A percentile compares a stretch with the other conserved stretches of the same genome.
phyloP scores from a whole-genome alignment of 345 rosid genomes.

The Cochlearia excelsa region DNA sequence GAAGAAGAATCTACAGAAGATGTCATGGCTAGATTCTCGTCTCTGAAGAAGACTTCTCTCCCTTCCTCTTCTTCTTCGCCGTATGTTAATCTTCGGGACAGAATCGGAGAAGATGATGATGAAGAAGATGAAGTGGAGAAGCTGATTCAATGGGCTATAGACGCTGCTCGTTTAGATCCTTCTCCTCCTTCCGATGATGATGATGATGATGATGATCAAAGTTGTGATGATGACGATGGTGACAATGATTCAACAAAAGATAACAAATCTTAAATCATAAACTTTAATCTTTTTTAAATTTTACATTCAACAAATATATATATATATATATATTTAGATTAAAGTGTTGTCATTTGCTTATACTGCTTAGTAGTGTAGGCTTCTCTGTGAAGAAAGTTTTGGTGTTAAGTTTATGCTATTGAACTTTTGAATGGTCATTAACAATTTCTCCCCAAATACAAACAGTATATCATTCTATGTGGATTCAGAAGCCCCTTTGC shows the following conservation, averaged over 20 bases:
- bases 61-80: constrained; percentile 26
- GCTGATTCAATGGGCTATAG: constrained; percentile 75
- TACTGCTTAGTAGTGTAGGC: no score
- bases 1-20: constrained; percentile 43
- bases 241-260: constrained; percentile 14
- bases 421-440: no score
- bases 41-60: constrained; percentile 54
- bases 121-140: constrained; percentile 77
- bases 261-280: constrained; percentile 11
- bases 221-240: constrained; percentile 1
- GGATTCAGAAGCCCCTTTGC: no score
- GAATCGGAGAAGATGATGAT: constrained; percentile 27
- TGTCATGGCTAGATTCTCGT: constrained; percentile 62
- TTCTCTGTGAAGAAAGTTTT: no score
- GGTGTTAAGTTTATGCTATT: no score
- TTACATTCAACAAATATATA: no score
- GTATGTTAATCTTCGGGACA: background rate
- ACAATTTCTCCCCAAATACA: no score
- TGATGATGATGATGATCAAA: constrained; percentile 30
- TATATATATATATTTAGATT: no score
- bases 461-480: no score
- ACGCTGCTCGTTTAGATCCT: constrained; percentile 82
- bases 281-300: background rate
- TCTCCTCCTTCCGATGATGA: constrained; percentile 63
- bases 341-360: no score